These are phyloP conservation scores for Fusarium falciforme DNA, from an alignment of 2,329 filamentous ascomycete genomes.

Conservation along the genomic window DNA sequence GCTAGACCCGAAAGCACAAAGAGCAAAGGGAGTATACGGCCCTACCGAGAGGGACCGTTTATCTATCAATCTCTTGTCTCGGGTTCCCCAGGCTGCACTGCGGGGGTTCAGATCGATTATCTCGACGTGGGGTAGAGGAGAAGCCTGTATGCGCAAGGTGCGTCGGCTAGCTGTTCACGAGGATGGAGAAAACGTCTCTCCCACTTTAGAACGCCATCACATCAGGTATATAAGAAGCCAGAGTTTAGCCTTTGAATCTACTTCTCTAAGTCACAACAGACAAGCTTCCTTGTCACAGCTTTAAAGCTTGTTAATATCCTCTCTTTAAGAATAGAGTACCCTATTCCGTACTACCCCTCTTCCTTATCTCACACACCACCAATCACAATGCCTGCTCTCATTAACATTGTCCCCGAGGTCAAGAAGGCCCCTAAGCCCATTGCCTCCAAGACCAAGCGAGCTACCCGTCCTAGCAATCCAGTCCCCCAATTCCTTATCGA, in stretches of 20 bases:
- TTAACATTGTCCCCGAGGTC: not conserved
- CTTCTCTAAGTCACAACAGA: not conserved
- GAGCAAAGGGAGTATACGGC: not conserved
- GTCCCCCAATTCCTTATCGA: slow-evolving; percentile 21
- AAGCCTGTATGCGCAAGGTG: not conserved
- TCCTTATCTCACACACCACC: not conserved
- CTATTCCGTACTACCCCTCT: not conserved
- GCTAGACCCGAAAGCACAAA: not conserved
- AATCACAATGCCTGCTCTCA: slow-evolving; percentile 7
- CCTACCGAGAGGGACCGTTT: not conserved
- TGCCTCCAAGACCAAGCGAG: slow-evolving; percentile 23
- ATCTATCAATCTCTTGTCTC: not conserved
- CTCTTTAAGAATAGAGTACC: not conserved
- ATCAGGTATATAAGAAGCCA: not conserved
- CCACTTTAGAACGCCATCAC: not conserved
- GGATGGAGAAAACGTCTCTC: not conserved
- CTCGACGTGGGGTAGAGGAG: slow-evolving; percentile 1
- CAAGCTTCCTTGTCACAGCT: not conserved
- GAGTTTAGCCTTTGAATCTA: not conserved
- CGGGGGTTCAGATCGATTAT: not conserved
- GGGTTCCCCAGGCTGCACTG: not conserved
- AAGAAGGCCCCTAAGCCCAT: slow-evolving; percentile 15
- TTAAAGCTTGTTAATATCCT: not conserved
- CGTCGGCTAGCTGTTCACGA: not conserved
- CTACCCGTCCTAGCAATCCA: slow-evolving; percentile 9